phyloP scores from a whole-genome alignment of 208 protist genomes.

The Crithidia brevicula region DNA sequence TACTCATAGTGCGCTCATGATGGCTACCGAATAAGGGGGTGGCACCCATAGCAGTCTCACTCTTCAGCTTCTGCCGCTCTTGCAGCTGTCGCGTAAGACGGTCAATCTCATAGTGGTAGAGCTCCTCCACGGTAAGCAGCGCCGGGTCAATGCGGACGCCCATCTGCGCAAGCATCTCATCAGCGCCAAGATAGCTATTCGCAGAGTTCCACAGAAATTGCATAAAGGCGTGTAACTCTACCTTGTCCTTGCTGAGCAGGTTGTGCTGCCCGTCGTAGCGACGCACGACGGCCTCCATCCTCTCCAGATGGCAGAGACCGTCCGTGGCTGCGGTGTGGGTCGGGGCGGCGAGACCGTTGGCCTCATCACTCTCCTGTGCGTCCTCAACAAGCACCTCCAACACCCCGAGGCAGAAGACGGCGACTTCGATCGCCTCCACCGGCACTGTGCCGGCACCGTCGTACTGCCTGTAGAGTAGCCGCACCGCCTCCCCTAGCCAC shows the following conservation, averaged over 20 bases:
- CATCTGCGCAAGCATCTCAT: conserved; percentile 18
- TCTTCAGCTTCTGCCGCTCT: conserved; percentile 9
- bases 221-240: conserved; percentile 15
- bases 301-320: conserved; percentile 12
- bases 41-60: too few relatives aligned
- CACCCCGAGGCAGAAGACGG: conserved; percentile 25
- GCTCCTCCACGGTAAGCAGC: conserved; percentile 13
- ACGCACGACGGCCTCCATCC: conserved; percentile 21
- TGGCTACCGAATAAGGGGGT: neutral
- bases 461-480: conserved; percentile 8
- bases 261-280: neutral
- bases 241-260: neutral
- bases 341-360: neutral
- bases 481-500: conserved; percentile 15
- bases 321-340: neutral
- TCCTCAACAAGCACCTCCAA: conserved; percentile 23
- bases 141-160: conserved; percentile 9
- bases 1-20: neutral
- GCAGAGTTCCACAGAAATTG: conserved; percentile 28
- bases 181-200: conserved; percentile 4
- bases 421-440: conserved; percentile 18
- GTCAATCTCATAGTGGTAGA: conserved; percentile 28
- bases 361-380: neutral
- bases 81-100: conserved; percentile 20
- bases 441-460: neutral